Base-by-base conservation (phyloP, 1,284 basidiomycete species). In the Cutaneotrichosporon daszewskae region DNA sequence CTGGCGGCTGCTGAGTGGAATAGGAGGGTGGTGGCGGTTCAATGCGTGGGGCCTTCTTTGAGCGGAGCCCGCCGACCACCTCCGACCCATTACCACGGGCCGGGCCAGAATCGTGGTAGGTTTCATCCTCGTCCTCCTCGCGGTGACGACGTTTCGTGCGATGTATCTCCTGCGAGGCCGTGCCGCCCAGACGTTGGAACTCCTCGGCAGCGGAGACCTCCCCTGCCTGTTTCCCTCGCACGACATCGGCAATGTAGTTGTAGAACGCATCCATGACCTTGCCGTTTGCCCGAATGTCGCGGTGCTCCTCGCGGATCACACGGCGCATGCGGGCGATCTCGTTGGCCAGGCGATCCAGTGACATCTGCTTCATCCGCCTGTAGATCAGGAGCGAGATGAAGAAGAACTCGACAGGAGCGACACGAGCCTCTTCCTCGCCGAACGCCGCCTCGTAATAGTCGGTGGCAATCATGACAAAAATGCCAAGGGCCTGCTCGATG, bases 361-460 rank as follows among this genome's bases (percentile, higher is more conserved):
- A 50, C 16, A 53, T 42, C 19, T 45, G 41, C 28, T 53, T 48
- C 57, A 62, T 61, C 19, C 60, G 57, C 13, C 19, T 37, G 51
- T 51, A 64, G 37, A 69, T 60, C 39, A 68, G 39, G 22, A 58
- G 49, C 8, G 40, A 54, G 25, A 53, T 48, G 45, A 62, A 64
- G 45, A 47, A 53, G 46, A 64, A 62, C 45, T 71, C 68, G 38
- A 63, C 55, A 5, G 68, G 68, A 8, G 66, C 58, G 2, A 69
- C 43, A 19, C 57, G 52, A n/a, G 40, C 27, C 3, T 45, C 49
- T 14, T 54, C 48, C 3, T 43, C 47, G 3, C 46, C 52, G 37
- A 71, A 61, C 1, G 66, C 60, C 13, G 28, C 32, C 5, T 51
- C 51, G 31, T 48, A 47, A 39, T 64, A 40, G 19, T 62, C 46